Evolutionary conservation across 148 eudicot genomes (phyloP), one percentile per base, ranked within the genome.

Genomic region (Diospyros kaki): DNA sequence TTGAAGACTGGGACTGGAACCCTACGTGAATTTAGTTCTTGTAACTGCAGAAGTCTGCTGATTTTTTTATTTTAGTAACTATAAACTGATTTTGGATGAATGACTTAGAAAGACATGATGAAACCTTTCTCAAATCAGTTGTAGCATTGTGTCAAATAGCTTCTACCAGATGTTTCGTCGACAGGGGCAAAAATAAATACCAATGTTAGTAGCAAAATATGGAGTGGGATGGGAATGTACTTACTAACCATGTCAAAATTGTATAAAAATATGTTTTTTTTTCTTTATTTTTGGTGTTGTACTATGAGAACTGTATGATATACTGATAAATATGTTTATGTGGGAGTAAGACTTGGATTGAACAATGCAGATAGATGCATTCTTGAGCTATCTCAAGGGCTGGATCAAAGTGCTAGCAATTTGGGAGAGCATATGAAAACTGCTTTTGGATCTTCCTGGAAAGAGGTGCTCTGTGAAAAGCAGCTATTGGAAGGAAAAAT

Each of bases 371-470:
- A 89, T 60, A 72, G 81, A 9, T 90, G 87, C 74, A 76, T 92
- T 64, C 42, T 86, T 43, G 86, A 89, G 81, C 87, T 85, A 78
- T 73, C 86, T 63, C 87, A 86, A 74, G 86, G 66, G 48, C 38
- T 79, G 48, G 83, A 74, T 78, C 86, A 85, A 80, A 90, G 80
- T 84, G 79, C 84, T 71, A 58, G 68, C 75, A 84, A 80, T 72
- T 68, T 95, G 70, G 86, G 83, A 73, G 82, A 76, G 68, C 89
- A 88, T 80, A 76, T 90, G 78, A 92, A 92, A 83, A 75, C 77
- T 80, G 80, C 81, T 66, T 95, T 90, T 82, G 96, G 91, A 60
- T 77, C 87, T 72, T 84, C 84, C 52, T 95, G 94, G 96, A 88
- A 84, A 88, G 81, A 92, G 77, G 84, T 73, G 56, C 90, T 95